Evolutionary conservation across 2,329 filamentous ascomycete species (phyloP), one percentile per base, ranked within the genome.

Genomic region (Stenocarpella maydis): DNA sequence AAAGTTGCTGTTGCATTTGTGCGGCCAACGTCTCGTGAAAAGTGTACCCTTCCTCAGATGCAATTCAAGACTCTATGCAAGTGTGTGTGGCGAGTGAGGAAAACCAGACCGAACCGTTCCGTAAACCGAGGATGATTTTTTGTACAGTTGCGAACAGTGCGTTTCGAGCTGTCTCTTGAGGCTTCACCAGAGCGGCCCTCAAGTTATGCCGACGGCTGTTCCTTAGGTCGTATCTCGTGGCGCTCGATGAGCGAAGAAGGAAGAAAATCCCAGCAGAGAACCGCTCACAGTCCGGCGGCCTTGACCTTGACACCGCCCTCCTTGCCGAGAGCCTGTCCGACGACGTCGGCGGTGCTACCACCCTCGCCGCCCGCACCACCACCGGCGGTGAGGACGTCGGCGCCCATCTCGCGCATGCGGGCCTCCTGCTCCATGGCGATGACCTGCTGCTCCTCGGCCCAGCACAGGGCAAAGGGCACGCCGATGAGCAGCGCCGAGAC

Each of bases 351-450:
- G 6, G 86, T 87, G 71, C 77, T 81, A 69, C 31, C 31, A 9
- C 74, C 76, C 14, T 77, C 76, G 24, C 69, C 74, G 5, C 77
- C 75, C 41, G 83, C 85, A 15, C 69, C 74, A 5, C 77, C 75
- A 43, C 83, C 85, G 15, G 83, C 84, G 15, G 86, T 88, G 71
- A 90, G 76, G 45, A 89, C 79, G 79, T 97, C 93, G 78, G 92
- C 91, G 73, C 94, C 94, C 77, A 92, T 89, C 88, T 97, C 93
- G 81, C 96, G 92, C 93, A 97, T 96, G 81, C 92, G 91, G 88
- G 95, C 94, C 85, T 98, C 95, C 82, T 94, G 90, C 89, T 99
- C 96, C 94, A 98, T 97, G 85, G 97, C 95, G 74, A 95, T 87
- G 80, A 97, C 90, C 85, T 97, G 93, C 87, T 98, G 94, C 86